Percentiles rank a stretch among this genome's conserved stretches.
phyloP scores from a whole-genome alignment of 2,329 filamentous ascomycete species.

The Helicocarpus griseus region DNA sequence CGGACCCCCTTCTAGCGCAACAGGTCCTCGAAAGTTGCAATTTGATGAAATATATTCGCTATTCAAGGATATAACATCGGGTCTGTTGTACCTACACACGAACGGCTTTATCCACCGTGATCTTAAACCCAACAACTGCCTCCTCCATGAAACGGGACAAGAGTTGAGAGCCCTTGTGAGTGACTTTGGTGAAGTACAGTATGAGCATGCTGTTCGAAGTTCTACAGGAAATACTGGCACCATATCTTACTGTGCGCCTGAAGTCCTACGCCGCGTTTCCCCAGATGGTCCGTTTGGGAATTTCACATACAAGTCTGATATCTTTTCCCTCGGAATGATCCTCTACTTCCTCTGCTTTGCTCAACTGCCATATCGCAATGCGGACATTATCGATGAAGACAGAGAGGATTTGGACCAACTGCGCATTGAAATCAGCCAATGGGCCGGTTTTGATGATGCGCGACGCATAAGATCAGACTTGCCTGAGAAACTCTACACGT shows the following conservation, averaged over 20 bases:
- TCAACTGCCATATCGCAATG: conserved; percentile 71
- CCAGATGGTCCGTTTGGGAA: conserved; percentile 68
- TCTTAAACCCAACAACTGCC: conserved; percentile 90
- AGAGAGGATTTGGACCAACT: conserved; percentile 81
- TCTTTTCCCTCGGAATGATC: conserved; percentile 98
- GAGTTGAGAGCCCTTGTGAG: conserved; percentile 78
- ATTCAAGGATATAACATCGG: conserved; percentile 90
- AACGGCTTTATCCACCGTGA: conserved; percentile 95
- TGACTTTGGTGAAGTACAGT: conserved; percentile 95
- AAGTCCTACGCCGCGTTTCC: conserved; percentile 63
- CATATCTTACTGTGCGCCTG: conserved; percentile 93
- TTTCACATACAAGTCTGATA: conserved; percentile 93
- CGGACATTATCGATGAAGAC: conserved; percentile 80
- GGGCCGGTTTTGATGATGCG: conserved; percentile 78
- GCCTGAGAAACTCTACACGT: conserved; percentile 73
- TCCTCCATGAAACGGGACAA: conserved; percentile 67
- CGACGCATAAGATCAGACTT: conserved; percentile 67
- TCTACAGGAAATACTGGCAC: conserved; percentile 92
- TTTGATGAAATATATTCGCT: conserved; percentile 96
- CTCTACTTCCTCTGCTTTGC: conserved; percentile 97
- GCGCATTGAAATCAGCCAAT: conserved; percentile 73
- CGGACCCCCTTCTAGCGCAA: conserved; percentile 50
- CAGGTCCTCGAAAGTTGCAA: conserved; percentile 46
- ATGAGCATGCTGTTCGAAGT: conserved; percentile 67
- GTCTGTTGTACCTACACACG: conserved; percentile 76